Conservation (phyloP, 768 basidiomycete genomes). For the Russula ochroleuca region DNA sequence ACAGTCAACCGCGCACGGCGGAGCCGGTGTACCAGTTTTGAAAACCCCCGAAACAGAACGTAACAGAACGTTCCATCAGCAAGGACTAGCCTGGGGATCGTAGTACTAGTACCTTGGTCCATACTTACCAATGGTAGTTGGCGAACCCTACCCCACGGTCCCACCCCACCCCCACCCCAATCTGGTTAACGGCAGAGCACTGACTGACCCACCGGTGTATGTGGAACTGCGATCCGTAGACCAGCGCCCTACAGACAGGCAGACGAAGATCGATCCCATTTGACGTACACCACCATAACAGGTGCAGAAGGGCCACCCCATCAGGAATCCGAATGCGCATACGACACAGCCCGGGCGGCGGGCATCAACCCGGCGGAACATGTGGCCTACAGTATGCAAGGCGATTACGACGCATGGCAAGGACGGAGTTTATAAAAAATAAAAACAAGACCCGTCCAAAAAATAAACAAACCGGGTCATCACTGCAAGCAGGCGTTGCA, state of each 20-base stretch:
- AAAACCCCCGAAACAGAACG: background rate
- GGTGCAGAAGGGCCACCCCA: background rate
- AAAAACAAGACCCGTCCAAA: background rate
- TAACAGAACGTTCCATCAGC: background rate
- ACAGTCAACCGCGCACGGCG: background rate
- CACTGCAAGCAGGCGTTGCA: background rate
- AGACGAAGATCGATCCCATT: conserved; percentile 3
- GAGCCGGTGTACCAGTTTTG: background rate
- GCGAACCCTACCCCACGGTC: background rate
- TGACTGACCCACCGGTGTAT: background rate
- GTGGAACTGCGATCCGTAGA: conserved; percentile 2
- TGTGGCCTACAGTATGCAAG: conserved; percentile 1
- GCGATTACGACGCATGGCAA: conserved; percentile 20
- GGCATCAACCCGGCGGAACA: conserved; percentile 3
- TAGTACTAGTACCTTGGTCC: background rate
- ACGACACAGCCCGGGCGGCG: conserved; percentile 6
- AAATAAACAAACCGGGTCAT: background rate
- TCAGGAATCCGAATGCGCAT: background rate
- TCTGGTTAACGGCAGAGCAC: background rate
- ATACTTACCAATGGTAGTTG: background rate
- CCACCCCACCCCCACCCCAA: background rate
- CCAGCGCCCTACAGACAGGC: background rate
- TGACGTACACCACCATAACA: conserved; percentile 18
- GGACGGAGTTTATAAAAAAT: conserved; percentile 9
- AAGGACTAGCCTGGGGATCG: background rate